Base-by-base conservation (phyloP, 306 rosid genomes). In the Erythrophleum fordii region DNA sequence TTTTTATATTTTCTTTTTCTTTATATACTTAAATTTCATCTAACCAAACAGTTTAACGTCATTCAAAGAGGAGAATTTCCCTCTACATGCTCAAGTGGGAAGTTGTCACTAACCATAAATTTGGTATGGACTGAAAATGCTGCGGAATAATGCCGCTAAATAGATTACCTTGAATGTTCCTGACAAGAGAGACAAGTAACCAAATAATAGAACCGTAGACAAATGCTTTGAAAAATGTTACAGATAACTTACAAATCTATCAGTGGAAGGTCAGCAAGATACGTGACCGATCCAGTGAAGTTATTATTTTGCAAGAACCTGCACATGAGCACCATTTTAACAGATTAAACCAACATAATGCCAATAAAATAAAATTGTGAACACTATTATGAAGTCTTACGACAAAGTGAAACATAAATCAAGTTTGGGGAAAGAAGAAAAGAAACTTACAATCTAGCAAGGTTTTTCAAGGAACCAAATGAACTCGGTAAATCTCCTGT, bases 401-500 rank as follows among this genome's bases (percentile, higher is more conserved):
- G 4, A 59, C 66, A 26, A 34, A 64, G 71, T 20, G 34, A n/a
- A 76, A 23, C 48, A 69, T 10, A 29, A 59, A 75, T 35, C 51
- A 85, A 34, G 66, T 59, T 44, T 25, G 71, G 73, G 72, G 65
- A 75, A 77, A 25, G 17, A 11, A 25, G 34, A 70, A 67, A 55
- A 46, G 52, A 79, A 84, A 75, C 92, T 88, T 83, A 91, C 99
- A 95, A 55, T 84, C 83, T 78, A 31, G 84, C 77, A 73, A 95
- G 85, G 81, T 84, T 89, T 73, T 81, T 87, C 88, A 93, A 73
- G 85, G 93, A 89, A 69, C 88, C 97, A 83, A 95, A 90, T 74
- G 99, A 95, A 79, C 92, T 90, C n/a, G 99, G 97, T 66, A 95
- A 88, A 88, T 95, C 99, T 73, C 99, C 99, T 0, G 90, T 83